Evolutionary conservation across 202 grass and related monocot genomes (phyloP).

Genomic region (Carex arenaria): DNA sequence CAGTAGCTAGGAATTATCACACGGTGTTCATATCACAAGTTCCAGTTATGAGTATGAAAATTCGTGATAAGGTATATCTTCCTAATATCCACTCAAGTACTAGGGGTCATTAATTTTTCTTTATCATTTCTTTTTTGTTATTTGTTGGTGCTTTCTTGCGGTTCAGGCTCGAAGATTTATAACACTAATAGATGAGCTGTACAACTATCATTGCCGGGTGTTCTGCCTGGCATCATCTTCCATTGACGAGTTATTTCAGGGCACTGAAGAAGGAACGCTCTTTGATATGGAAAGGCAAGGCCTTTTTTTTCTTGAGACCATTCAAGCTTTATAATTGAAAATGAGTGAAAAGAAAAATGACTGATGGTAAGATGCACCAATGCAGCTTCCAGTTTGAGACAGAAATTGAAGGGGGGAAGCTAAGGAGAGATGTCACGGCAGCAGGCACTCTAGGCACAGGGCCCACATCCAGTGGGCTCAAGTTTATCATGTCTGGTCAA

Average conservation of each 20-base stretch:
- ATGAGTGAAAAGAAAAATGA: neutral
- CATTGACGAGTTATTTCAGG: conserved; percentile 93
- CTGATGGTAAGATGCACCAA: conserved; percentile 12
- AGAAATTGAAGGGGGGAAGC: conserved; percentile 63
- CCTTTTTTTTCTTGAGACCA: neutral
- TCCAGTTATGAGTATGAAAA: conserved; percentile 99
- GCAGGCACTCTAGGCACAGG: conserved; percentile 45
- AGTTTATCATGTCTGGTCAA: conserved; percentile 75
- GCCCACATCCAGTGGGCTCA: conserved; percentile 44
- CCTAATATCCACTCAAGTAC: neutral
- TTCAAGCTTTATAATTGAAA: conserved; percentile 1
- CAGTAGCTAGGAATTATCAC: conserved; percentile 83
- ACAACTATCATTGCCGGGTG: conserved; percentile 90
- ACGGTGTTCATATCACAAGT: conserved; percentile 88
- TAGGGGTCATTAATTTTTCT: neutral
- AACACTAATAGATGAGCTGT: conserved; percentile 84
- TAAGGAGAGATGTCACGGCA: conserved; percentile 80
- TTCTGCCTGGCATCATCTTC: conserved; percentile 64
- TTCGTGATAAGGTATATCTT: conserved; percentile 96
- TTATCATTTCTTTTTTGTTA: neutral
- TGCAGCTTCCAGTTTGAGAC: conserved; percentile 96
- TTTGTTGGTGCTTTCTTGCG: conserved; percentile 15
- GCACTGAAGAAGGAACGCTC: conserved; percentile 83
- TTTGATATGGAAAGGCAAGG: conserved; percentile 93
- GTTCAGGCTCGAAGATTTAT: conserved; percentile 89